Base-by-base conservation (phyloP, 495 filamentous ascomycete genomes). In the Pseudomonodictys pantanalensis region DNA sequence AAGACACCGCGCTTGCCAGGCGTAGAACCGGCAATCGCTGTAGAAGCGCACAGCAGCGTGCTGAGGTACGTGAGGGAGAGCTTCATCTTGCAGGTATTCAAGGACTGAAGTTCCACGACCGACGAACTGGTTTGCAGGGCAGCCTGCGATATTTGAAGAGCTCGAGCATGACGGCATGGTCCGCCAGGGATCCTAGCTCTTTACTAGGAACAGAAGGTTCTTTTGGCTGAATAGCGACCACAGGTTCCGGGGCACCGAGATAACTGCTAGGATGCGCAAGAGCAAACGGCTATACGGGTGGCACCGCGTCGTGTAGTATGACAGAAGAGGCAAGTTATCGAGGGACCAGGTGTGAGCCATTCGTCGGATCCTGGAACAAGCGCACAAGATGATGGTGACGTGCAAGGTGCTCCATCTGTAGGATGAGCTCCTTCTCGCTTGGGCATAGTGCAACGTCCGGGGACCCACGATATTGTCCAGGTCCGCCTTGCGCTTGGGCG, bases 121-220 rank as follows among this genome's bases (percentile, higher is more conserved):
- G n/a, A 30, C 26, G 20, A 30, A 52, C 6, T 25, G 22, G 5
- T 35, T 7, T 33, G 38, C 7, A 24, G 29, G 57, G 6, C 12
- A 25, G 22, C 23, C 18, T 26, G 41, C 52, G 28, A 8, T 60
- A 65, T 65, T 66, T 66, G 47, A 56, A 52, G 45, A 44, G 41
- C 29, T 52, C 28, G 15, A 35, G 23, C 6, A 60, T 65, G 56
- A 56, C 62, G 56, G 45, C 39, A 60, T 53, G 17, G 29, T 53
- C 26, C 53, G 48, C 17, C 15, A 46, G 15, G n/a, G 47, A 9
- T 45, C 25, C 6, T 20, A 63, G 60, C 54, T 63, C 46, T 52
- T 63, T 63, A 46, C 60, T 41, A 42, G 39, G 28, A 57, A 58
- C 46, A 47, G 60, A 41, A 63, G 60, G 60, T 43, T 45, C 47